Base-by-base conservation (phyloP, 2,329 filamentous ascomycete genomes). In the Paecilomyces variotii region DNA sequence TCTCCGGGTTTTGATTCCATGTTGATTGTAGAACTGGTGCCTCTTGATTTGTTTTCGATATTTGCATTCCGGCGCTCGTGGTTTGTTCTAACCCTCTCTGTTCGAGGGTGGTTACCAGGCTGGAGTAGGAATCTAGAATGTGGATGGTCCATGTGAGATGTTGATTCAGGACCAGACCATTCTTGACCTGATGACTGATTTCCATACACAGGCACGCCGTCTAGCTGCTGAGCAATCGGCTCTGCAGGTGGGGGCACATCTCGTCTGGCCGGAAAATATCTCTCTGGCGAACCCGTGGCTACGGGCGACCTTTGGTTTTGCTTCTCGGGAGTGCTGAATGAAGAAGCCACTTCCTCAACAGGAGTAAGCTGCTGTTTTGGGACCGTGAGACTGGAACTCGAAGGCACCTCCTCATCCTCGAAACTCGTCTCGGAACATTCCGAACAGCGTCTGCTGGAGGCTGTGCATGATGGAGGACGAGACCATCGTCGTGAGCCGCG, bases 401-500 rank as follows among this genome's bases (percentile, higher is more conserved):
- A 62, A 7, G 60, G 56, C 30, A 62, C 62, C 14, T 61, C 60
- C 32, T 65, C 62, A 14, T 68, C 68, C n/a, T 70, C 63, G 55
- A 70, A 71, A 32, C 64, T 64, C 19, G 64, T 60, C 14, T 61
- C 59, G 5, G 57, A 57, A 12, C 57, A 51, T 24, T 57, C 55
- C 12, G 59, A 54, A 24, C 57, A 57, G 19, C 32, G 58, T 24
- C 39, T 56, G 50, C 59, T 60, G 39, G 49, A n/a, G 14, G 56
- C 60, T 25, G 56, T 53, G 11, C 52, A 35, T 34, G 60, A 57
- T 19, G 52, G 55, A 39, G 58, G 59, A 34, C 54, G 59, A 52
- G 54, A 62, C 27, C 59, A 59, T 55, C 32, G 63, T 52, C 63
- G 55, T 39, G 64, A 64, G 11, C 57, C 60, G 6, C 58, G 59